phyloP scores from a whole-genome alignment of 371 early-diverging fungal species.

The Lichtheimia hyalospora region DNA sequence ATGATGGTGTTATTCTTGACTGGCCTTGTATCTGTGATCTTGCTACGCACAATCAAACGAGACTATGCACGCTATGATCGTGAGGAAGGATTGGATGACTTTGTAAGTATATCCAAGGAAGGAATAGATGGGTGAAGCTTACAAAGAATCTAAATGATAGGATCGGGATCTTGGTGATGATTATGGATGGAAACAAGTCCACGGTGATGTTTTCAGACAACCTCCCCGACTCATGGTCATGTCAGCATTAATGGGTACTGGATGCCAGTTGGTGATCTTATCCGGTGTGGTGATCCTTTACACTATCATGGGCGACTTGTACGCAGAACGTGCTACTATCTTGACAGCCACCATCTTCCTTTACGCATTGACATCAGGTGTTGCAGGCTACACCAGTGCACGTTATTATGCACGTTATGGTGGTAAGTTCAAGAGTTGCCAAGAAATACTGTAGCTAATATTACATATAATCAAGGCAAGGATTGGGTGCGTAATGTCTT shows the following conservation, averaged over 20 bases:
- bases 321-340: conserved; percentile 79
- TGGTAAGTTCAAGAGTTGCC: conserved; percentile 28
- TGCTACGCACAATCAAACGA: conserved; percentile 71
- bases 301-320: conserved; percentile 72
- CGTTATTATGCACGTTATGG: conserved; percentile 72
- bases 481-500: conserved; percentile 74
- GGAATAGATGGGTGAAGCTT: not conserved
- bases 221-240: conserved; percentile 70
- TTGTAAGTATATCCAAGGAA: conserved; percentile 45
- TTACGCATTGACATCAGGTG: conserved; percentile 74
- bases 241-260: conserved; percentile 13
- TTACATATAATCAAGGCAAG: conserved; percentile 45
- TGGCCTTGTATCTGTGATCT: conserved; percentile 73
- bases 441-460: conserved; percentile 2
- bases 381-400: conserved; percentile 73
- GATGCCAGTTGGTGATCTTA: conserved; percentile 37
- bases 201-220: conserved; percentile 86
- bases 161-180: conserved; percentile 85
- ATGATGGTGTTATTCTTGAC: conserved; percentile 82
- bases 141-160: conserved; percentile 30
- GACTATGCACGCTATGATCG: conserved; percentile 84
- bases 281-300: conserved; percentile 68
- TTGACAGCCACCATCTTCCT: conserved; percentile 78
- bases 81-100: conserved; percentile 71
- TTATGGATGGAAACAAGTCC: conserved; percentile 90